A percentile compares a stretch with the other conserved stretches of the same genome.
These are phyloP conservation scores for Vararia minispora DNA, from an alignment of 768 basidiomycete genomes.

Conservation along the genomic window DNA sequence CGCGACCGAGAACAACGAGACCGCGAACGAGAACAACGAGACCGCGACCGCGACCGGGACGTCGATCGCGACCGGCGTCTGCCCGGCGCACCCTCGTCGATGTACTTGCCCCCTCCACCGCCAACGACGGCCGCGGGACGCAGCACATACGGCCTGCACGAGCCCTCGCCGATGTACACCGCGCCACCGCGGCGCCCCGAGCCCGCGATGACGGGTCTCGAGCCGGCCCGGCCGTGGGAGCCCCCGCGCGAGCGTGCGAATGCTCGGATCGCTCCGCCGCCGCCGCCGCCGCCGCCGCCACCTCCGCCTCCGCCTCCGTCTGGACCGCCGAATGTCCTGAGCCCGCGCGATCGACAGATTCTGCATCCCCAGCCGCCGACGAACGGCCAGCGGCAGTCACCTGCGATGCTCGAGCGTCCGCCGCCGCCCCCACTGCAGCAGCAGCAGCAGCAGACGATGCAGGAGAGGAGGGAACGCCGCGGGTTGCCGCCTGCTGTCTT, in stretches of 20 bases:
- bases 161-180: conserved; percentile 22
- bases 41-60: conserved; percentile 16
- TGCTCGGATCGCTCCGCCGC: conserved; percentile 7
- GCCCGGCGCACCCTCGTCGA: conserved; percentile 7
- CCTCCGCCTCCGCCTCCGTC: no score
- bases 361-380: no score
- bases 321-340: background rate
- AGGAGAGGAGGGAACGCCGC: conserved; percentile 9
- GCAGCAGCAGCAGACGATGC: conserved; percentile 20
- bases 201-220: conserved; percentile 24
- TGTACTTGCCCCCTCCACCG: conserved; percentile 11
- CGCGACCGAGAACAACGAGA: background rate
- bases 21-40: background rate
- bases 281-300: no score
- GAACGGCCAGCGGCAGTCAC: background rate
- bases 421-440: conserved; percentile 16
- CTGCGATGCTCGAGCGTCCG: no score
- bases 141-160: conserved; percentile 17
- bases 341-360: conserved; percentile 8
- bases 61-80: conserved; percentile 17
- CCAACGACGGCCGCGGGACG: conserved; percentile 12
- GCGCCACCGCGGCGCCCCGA: conserved; percentile 14
- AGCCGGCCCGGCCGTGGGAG: conserved; percentile 15
- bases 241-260: conserved; percentile 14
- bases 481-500: conserved; percentile 3